These are phyloP conservation scores for Leccinum imitatum DNA, from an alignment of 768 basidiomycete genomes.

Conservation along the genomic window DNA sequence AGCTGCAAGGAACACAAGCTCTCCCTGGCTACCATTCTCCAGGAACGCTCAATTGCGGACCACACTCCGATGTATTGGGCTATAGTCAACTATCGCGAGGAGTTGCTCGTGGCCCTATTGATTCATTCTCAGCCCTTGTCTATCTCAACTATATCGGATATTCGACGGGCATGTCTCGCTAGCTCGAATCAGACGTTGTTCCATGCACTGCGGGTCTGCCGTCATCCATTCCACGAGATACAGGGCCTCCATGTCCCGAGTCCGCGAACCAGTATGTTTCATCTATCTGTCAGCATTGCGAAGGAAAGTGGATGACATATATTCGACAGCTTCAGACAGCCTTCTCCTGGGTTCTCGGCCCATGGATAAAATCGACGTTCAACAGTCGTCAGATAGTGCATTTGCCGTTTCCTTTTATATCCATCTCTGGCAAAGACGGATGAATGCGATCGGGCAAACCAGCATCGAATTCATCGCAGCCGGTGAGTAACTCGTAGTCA, in stretches of 20 bases:
- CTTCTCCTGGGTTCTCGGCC: slow-evolving; percentile 38
- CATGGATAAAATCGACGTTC: slow-evolving; percentile 52
- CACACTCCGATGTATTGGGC: slow-evolving; percentile 35
- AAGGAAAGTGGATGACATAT: background rate
- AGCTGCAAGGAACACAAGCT: slow-evolving; percentile 54
- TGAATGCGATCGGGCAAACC: slow-evolving; percentile 60
- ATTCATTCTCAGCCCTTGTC: slow-evolving; percentile 46
- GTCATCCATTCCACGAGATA: slow-evolving; percentile 23
- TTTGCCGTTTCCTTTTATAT: slow-evolving; percentile 56
- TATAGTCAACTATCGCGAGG: slow-evolving; percentile 34
- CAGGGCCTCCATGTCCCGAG: slow-evolving; percentile 20
- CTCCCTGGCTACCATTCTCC: slow-evolving; percentile 32
- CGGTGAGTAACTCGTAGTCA: slow-evolving; percentile 3
- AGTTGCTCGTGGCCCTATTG: slow-evolving; percentile 51
- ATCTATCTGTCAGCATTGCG: slow-evolving; percentile 14
- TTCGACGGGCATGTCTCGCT: slow-evolving; percentile 62
- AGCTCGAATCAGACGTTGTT: slow-evolving; percentile 29
- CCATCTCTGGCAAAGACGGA: slow-evolving; percentile 62
- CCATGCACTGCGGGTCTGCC: slow-evolving; percentile 25
- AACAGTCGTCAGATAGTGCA: slow-evolving; percentile 34
- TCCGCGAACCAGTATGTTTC: slow-evolving; percentile 16
- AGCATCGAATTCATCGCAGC: slow-evolving; percentile 65
- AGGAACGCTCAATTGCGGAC: slow-evolving; percentile 22
- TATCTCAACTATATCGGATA: slow-evolving; percentile 50
- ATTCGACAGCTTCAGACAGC: slow-evolving; percentile 36